Evolutionary conservation across 257 asterid species (phyloP), one percentile per base, ranked within the genome.

Genomic region (Solanum tarapatanum): DNA sequence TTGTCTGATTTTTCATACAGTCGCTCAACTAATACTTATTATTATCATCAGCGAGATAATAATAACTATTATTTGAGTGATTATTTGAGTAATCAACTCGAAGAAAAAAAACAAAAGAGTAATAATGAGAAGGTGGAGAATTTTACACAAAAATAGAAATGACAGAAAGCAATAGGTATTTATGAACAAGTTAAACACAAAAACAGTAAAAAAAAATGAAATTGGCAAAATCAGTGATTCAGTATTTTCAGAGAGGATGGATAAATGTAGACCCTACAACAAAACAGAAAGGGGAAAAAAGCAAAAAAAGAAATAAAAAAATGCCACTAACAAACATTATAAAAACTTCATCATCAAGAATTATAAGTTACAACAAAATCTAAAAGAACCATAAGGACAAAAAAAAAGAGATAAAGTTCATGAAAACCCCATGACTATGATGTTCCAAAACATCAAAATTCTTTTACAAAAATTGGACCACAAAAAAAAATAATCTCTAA

Each of bases 191-290:
- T 80, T 80, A 80, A 74, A 3, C 43, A 80, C 69, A 45, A 48
- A 39, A 80, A 80, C 68, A 84, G 45, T 11, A 30, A 64, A 69
- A 33, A 43, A 83, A 84, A 19, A 10, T 26, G 30, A 66, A 75
- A 77, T 51, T 66, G 58, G 64, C 32, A 70, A 30, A 60, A 66
- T 51, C 74, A 86, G 35, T 76, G 55, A 87, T 58, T 58, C 64
- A 55, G 64, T 55, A 62, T 62, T 60, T 80, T 85, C 87, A 84
- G 87, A 73, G 32, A 30, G 45, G 69, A 66, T 70, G 87, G 85
- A 80, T 70, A 87, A 87, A 39, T 30, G 86, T 89, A 83, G 92
- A 91, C 92, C 92, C 93, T 84, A 91, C 88, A 89, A 41, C 2
- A 80, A 80, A 68, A 64, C 60, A 32, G 86, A 75, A 43, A 84